phyloP scores from a whole-genome alignment of 202 grass and related monocot species.

The Panicum hallii region DNA sequence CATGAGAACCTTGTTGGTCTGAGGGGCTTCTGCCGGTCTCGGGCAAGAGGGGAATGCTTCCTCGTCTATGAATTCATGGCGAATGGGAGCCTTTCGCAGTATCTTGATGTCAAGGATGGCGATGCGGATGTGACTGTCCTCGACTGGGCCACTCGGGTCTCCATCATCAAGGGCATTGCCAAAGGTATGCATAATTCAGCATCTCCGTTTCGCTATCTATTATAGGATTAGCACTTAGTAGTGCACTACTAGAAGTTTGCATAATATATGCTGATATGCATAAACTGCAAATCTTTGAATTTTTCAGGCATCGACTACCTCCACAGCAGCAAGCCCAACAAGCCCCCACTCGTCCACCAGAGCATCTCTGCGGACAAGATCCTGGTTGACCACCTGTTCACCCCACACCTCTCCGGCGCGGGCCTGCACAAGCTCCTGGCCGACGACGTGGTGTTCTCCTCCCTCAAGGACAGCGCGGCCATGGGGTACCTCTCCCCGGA shows the following conservation, averaged over 20 bases:
- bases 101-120: conserved; percentile 60
- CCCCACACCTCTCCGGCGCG: conserved; percentile 57
- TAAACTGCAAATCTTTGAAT: background rate
- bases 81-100: conserved; percentile 63
- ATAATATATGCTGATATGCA: background rate
- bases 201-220: background rate
- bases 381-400: conserved; percentile 58
- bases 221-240: background rate
- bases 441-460: conserved; percentile 79
- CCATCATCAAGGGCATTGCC: conserved; percentile 79
- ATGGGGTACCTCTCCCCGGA: conserved; percentile 82
- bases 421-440: conserved; percentile 76
- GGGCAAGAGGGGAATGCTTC: conserved; percentile 76
- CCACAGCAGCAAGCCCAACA: conserved; percentile 68
- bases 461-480: conserved; percentile 80
- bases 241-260: background rate
- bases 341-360: conserved; percentile 66
- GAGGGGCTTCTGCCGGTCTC: conserved; percentile 73
- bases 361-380: conserved; percentile 79
- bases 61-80: conserved; percentile 82
- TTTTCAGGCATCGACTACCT: conserved; percentile 76
- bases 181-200: conserved; percentile 61
- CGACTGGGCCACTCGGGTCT: conserved; percentile 67
- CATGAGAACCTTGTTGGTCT: conserved; percentile 79
- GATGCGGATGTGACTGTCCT: conserved; percentile 41